Evolutionary conservation across 225 moss, liverwort and hornwort species (phyloP), one percentile per base, ranked within the genome.

Genomic region (Straminergon stramineum): DNA sequence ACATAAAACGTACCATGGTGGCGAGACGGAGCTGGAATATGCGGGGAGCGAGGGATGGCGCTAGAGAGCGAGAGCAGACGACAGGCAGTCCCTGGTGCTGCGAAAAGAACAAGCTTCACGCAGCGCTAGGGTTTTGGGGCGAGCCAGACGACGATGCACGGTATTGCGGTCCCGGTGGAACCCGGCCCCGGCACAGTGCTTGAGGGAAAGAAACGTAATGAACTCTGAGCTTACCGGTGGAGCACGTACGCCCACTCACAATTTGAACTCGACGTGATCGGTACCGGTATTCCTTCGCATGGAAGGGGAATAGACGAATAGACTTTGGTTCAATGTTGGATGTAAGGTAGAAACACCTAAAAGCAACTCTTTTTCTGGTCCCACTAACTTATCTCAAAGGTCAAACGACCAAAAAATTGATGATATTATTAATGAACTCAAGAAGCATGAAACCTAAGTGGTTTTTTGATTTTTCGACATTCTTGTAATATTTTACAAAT

Each of bases 401-500:
- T 48, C 7, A 18, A 70, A 48, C 11, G 75, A 48, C 1, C 15
- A 5, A 6, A 74, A 30, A 30, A 6, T 74, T 30, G 18, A 45
- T 48, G 17, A 75, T 2, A 48, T 11, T 18, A 70, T 9, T 16
- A 16, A 10, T 1, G 1, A 17, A 45, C 10, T 45, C 17, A 17
- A 17, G 10, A 30, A 0, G 45, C 17, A 45, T 28, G 28, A 3
- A 73, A 45, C 1, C 17, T 2, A 13, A 70, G 5, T 71, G 15
- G 5, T 16, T 73, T 27, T 2, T 0, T 16, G 43, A 27, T 73
- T 73, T 26, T 43, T 3, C 0, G 0, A 43, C 9, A 43, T 1
- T 75, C 0, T 2, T 11, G 4, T 6, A 51, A 75, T 19, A 31
- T 31, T 75, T 31, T 31, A 18, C 0, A 75, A 75, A 48, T 11